Evolutionary conservation across 192 early-diverging fungal genomes (phyloP), one percentile per base, ranked within the genome.

Genomic region (Dissophora globulifera): DNA sequence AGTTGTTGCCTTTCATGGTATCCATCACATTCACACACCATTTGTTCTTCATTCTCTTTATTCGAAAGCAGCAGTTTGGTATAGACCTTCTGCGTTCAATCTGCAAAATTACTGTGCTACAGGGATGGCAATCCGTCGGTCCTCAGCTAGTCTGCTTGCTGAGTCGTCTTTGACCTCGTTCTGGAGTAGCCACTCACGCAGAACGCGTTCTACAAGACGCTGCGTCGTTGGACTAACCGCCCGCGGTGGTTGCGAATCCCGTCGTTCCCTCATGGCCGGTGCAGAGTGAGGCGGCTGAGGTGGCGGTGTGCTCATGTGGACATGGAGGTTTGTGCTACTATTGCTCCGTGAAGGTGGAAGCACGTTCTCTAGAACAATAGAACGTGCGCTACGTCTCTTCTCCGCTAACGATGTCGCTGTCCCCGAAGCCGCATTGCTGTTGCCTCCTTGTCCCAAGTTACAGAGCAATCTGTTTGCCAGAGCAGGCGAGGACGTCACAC

Each of bases 1-100:
- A n/a, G n/a, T n/a, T n/a, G n/a, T n/a, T n/a, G n/a, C n/a, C n/a
- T n/a, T n/a, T n/a, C n/a, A n/a, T n/a, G n/a, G n/a, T n/a, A n/a
- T n/a, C n/a, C n/a, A 49, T 47, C 22, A 49, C 67, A 43, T 70
- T 63, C 9, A 67, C 80, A 65, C 81, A 78, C 82, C 84, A 86
- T 4, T 86, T 67, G 19, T 78, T 63, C 42, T 86, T 53, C 22
- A 84, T 79, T 16, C 81, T 60, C n/a, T n/a, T n/a, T n/a, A n/a
- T n/a, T n/a, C n/a, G n/a, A n/a, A n/a, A n/a, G n/a, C n/a, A n/a
- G n/a, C n/a, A n/a, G n/a, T n/a, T n/a, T n/a, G n/a, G n/a, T n/a
- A n/a, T n/a, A n/a, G n/a, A n/a, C n/a, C n/a, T n/a, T n/a, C n/a
- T n/a, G n/a, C n/a, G n/a, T n/a, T n/a, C n/a, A n/a, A n/a, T n/a